A percentile compares a stretch with the other conserved stretches of the same genome.
Conservation (phyloP, 192 early-diverging fungal genomes). For the Diversispora epigaea region DNA sequence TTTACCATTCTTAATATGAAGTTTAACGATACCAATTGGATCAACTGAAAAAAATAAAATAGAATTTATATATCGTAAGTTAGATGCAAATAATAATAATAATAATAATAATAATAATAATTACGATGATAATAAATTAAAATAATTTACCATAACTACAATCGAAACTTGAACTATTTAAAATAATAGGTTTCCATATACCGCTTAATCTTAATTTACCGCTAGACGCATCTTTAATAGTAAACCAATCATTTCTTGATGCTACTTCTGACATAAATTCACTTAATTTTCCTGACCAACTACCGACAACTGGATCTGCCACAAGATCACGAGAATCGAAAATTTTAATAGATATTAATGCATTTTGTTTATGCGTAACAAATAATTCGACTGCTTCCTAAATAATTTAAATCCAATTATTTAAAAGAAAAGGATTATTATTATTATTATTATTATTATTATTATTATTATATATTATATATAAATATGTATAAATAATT, state of each 20-base stretch:
- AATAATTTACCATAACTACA: slow-evolving; percentile 38
- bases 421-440: neutral
- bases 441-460: neutral
- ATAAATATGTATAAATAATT: neutral
- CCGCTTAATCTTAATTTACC: slow-evolving; percentile 36
- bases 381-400: slow-evolving; percentile 63
- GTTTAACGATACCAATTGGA: neutral
- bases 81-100: too few relatives aligned
- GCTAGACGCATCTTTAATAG: slow-evolving; percentile 16
- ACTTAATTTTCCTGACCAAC: neutral
- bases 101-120: neutral
- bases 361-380: slow-evolving; percentile 62
- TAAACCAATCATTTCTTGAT: slow-evolving; percentile 38
- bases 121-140: neutral
- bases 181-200: slow-evolving; percentile 67
- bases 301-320: slow-evolving; percentile 21
- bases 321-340: slow-evolving; percentile 45
- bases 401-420: neutral
- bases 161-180: slow-evolving; percentile 45
- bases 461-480: neutral
- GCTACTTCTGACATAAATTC: slow-evolving; percentile 30
- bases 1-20: neutral
- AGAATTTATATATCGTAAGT: neutral
- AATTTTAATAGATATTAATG: slow-evolving; percentile 59
- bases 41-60: neutral